phyloP scores from a whole-genome alignment of 345 rosid species.

The Aegle marmelos region DNA sequence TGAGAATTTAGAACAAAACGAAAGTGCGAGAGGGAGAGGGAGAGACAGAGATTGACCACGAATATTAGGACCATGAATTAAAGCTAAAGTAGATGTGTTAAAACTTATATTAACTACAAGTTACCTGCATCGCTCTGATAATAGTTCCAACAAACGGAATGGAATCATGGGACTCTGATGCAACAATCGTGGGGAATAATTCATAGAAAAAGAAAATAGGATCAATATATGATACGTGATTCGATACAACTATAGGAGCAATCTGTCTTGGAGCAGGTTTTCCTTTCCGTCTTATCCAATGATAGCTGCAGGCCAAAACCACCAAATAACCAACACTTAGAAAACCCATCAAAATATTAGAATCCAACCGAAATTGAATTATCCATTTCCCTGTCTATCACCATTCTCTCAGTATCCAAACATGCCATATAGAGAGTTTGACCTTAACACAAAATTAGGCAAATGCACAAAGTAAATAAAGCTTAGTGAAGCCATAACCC shows the following conservation, averaged over 20 bases:
- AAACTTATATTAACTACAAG: background rate
- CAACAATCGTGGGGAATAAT: slow-evolving; percentile 89
- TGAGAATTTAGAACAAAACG: slow-evolving; percentile 21
- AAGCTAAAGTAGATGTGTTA: background rate
- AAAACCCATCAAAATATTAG: background rate
- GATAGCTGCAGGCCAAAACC: slow-evolving; percentile 53
- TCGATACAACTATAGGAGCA: slow-evolving; percentile 92
- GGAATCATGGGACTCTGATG: slow-evolving; percentile 87
- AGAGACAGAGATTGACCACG: background rate
- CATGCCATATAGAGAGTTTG: background rate
- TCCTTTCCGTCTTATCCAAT: slow-evolving; percentile 91
- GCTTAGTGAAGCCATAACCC: background rate
- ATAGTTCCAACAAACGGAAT: slow-evolving; percentile 95
- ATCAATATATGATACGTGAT: slow-evolving; percentile 86
- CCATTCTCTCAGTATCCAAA: background rate
- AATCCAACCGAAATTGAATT: background rate
- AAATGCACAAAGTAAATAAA: background rate
- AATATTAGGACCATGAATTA: background rate
- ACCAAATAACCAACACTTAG: background rate
- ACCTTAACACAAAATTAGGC: background rate
- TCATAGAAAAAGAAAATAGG: slow-evolving; percentile 96
- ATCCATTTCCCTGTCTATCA: background rate
- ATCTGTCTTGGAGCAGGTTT: slow-evolving; percentile 81
- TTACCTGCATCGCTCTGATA: slow-evolving; percentile 98
- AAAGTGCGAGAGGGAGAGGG: background rate